Evolutionary conservation across 2,329 filamentous ascomycete species (phyloP), one percentile per base, ranked within the genome.

Genomic region (Calonectria multiphialidica): DNA sequence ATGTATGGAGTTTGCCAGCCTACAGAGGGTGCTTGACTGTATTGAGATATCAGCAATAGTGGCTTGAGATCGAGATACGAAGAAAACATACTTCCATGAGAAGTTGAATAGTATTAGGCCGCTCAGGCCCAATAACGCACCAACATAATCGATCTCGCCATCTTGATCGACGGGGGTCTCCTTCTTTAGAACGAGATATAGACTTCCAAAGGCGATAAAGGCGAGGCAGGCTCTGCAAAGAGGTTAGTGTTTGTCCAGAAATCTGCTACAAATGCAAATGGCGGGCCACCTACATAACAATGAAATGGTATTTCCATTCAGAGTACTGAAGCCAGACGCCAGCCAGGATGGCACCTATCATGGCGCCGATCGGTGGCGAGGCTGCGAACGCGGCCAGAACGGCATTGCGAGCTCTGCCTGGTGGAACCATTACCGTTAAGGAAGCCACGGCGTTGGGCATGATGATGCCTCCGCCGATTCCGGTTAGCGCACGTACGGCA

Each of bases 381-480:
- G 86, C 87, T 3, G 85, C 87, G 74, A 89, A 89, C 44, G 87
- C 77, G 13, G 83, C 86, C 65, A 89, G 77, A 44, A 82, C 80
- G 21, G 88, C 75, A 70, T 89, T 88, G 15, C 87, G 83, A 53
- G 80, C 79, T 16, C 79, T 79, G 0, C 88, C 88, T 0, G 87
- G 87, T 0, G 86, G 85, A n/a, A 88, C 84, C 37, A 84, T 88
- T 28, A 83, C 85, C 0, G 83, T 84, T 15, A 90, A 80, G 65
- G 89, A 83, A 0, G 88, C 88, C 0, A 90, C 83, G 0, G 86
- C 85, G 73, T 89, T 90, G 0, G 88, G 88, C 79, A 89, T 84
- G n/a, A 90, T 78, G n/a, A 88, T 81, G 0, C 86, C 88, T 1
- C 86, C 88, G 0, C 89, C 88, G 8, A 81, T 45, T 0, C 89